Percentiles rank a stretch among this genome's conserved stretches.
These are phyloP conservation scores for Eleusine coracana DNA, from an alignment of 176 grass and related monocot species.

Conservation along the genomic window DNA sequence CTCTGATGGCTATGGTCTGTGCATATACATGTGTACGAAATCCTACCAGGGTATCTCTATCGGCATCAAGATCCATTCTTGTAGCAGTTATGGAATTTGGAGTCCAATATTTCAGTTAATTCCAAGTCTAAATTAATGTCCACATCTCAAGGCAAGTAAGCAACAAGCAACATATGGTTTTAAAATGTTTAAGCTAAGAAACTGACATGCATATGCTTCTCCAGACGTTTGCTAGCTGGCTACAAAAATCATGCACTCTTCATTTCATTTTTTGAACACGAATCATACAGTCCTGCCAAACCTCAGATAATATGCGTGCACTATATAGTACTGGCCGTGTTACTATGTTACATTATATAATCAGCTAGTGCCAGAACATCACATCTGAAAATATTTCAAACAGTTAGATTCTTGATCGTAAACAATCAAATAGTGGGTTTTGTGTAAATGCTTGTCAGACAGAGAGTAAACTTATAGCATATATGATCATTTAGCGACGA, in stretches of 20 bases:
- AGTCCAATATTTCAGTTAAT: not conserved
- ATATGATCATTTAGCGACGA: not conserved
- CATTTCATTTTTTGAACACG: not conserved
- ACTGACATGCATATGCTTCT: not conserved
- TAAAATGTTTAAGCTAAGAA: not conserved
- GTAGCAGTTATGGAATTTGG: not conserved
- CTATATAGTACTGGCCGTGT: not conserved
- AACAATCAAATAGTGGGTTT: not conserved
- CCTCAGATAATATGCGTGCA: not conserved
- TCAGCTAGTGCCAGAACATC: not conserved
- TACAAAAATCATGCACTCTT: not conserved
- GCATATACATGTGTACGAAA: not conserved
- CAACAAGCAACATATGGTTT: not conserved
- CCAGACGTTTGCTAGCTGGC: not conserved
- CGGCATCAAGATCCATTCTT: conserved; percentile 5
- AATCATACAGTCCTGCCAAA: not conserved
- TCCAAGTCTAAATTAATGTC: not conserved
- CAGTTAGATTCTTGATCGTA: not conserved
- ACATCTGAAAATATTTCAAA: conserved; percentile 27
- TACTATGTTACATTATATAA: not conserved
- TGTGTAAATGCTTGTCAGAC: not conserved
- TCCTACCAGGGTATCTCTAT: not conserved
- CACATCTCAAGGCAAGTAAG: conserved; percentile 9
- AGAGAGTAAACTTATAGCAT: not conserved
- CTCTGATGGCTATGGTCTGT: not conserved